Conservation (phyloP, 2,329 filamentous ascomycete species). For the Colletotrichum euphorbiae region DNA sequence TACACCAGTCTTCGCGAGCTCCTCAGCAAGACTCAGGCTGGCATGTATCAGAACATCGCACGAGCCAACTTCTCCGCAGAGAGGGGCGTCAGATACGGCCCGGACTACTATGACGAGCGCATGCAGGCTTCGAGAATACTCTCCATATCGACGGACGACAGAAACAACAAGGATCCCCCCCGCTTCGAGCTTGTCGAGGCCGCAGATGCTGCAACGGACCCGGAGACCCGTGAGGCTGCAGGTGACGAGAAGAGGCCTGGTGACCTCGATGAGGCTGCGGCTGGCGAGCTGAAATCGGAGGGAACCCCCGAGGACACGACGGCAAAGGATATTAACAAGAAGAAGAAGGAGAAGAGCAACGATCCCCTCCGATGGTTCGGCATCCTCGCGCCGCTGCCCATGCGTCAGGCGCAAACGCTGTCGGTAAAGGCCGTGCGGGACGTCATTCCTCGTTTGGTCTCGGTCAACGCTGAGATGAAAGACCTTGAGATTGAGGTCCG, state of each 20-base stretch:
- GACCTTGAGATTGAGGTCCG: conserved; percentile 77
- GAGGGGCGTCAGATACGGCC: conserved; percentile 72
- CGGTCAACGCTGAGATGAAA: conserved; percentile 70
- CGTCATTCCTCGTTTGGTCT: conserved; percentile 67
- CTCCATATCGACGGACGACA: conserved; percentile 42
- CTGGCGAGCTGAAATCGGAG: conserved; percentile 27
- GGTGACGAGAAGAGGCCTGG: conserved; percentile 28
- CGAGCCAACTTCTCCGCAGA: conserved; percentile 80
- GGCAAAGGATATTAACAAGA: not conserved
- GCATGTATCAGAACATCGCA: conserved; percentile 71
- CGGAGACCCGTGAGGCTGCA: conserved; percentile 8
- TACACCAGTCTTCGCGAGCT: conserved; percentile 70
- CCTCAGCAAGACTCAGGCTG: conserved; percentile 65
- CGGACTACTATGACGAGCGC: conserved; percentile 77
- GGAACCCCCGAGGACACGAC: conserved; percentile 10
- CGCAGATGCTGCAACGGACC: conserved; percentile 27
- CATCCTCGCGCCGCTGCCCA: conserved; percentile 62
- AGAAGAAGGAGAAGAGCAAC: conserved; percentile 35
- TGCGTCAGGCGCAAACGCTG: conserved; percentile 69
- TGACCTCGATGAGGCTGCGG: conserved; percentile 13
- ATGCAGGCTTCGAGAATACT: conserved; percentile 72
- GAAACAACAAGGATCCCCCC: conserved; percentile 35
- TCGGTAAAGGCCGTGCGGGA: conserved; percentile 68
- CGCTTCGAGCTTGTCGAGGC: conserved; percentile 43
- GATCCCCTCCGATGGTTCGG: conserved; percentile 73